A percentile compares a stretch with the other conserved stretches of the same genome.
Evolutionary conservation across 2,329 filamentous ascomycete genomes (phyloP).

Genomic region (Aspergillus fumigatus): DNA sequence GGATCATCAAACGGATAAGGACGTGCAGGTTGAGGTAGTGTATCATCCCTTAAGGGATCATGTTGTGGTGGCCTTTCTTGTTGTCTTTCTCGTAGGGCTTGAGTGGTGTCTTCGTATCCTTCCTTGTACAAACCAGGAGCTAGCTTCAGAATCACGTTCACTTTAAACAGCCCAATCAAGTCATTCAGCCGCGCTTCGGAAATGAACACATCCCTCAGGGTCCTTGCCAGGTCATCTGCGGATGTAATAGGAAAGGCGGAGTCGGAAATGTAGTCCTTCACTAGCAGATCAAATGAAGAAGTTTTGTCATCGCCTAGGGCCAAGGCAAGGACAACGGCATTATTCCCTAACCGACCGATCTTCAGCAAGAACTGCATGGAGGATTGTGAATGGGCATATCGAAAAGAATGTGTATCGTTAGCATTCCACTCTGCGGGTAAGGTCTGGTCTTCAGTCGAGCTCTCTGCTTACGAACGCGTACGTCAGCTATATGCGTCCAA

Average conservation of each 20-base stretch:
- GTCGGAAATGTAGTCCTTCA: constrained; percentile 69
- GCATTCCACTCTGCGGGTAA: constrained; percentile 79
- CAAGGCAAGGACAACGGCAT: constrained; percentile 77
- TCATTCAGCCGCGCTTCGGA: constrained; percentile 65
- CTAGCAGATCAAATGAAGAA: constrained; percentile 67
- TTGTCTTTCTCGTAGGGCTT: constrained; percentile 36
- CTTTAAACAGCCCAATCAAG: constrained; percentile 67
- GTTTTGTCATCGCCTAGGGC: constrained; percentile 78
- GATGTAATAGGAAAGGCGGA: constrained; percentile 52
- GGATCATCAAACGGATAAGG: constrained; percentile 66
- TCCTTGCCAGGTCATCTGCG: constrained; percentile 23
- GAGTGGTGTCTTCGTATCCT: constrained; percentile 63
- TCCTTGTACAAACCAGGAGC: constrained; percentile 72
- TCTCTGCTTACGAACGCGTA: constrained; percentile 16
- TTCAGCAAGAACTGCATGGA: constrained; percentile 80
- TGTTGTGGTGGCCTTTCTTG: constrained; percentile 37
- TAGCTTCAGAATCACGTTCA: constrained; percentile 78
- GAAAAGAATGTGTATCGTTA: constrained; percentile 68
- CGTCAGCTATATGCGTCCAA: not conserved
- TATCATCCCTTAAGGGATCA: constrained; percentile 50
- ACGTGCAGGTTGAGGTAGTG: constrained; percentile 56
- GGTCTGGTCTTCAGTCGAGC: constrained; percentile 30
- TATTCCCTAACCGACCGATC: constrained; percentile 73
- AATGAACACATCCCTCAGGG: constrained; percentile 63
- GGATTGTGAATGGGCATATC: constrained; percentile 81